Evolutionary conservation across 1,284 basidiomycete species (phyloP).

Genomic region (Megacollybia platyphylla): DNA sequence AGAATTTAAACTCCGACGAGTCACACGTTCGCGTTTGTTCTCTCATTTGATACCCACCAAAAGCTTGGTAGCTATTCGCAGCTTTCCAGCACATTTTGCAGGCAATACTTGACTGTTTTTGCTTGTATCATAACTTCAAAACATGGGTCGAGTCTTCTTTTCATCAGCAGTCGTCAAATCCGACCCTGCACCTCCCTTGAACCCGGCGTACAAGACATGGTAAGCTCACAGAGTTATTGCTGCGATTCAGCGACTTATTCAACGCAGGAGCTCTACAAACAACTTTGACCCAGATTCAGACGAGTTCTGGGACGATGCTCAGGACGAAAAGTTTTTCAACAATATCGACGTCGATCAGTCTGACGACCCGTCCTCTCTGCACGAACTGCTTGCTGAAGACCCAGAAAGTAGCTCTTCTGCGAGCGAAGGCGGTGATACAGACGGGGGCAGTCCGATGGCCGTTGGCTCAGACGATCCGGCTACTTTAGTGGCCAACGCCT

Average conservation of each 20-base stretch:
- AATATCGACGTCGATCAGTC: conserved; percentile 18
- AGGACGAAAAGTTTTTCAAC: conserved; percentile 56
- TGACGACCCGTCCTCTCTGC: conserved; percentile 11
- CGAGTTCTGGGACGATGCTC: conserved; percentile 58
- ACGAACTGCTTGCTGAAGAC: conserved; percentile 9
- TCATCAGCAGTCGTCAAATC: not conserved
- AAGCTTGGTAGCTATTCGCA: not conserved
- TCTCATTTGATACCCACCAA: not conserved
- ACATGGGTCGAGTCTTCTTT: not conserved
- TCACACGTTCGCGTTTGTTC: too few species aligned
- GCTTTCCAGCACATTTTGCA: not conserved
- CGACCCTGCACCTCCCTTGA: too few species aligned
- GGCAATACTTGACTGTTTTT: not conserved
- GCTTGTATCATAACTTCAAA: not conserved
- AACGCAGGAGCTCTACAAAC: conserved; percentile 49
- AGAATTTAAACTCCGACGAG: too few species aligned
- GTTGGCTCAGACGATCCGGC: conserved; percentile 23
- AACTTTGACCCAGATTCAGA: conserved; percentile 77
- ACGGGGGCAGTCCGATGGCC: conserved; percentile 27
- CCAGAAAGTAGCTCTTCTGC: conserved; percentile 10
- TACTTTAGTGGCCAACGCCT: conserved; percentile 20
- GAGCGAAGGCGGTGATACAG: conserved; percentile 24
- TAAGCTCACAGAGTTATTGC: not conserved
- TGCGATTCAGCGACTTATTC: conserved; percentile 9
- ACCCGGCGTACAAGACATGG: not conserved